These are phyloP conservation scores for Eragrostis nindensis DNA, from an alignment of 176 grass and related monocot genomes.

Conservation along the genomic window DNA sequence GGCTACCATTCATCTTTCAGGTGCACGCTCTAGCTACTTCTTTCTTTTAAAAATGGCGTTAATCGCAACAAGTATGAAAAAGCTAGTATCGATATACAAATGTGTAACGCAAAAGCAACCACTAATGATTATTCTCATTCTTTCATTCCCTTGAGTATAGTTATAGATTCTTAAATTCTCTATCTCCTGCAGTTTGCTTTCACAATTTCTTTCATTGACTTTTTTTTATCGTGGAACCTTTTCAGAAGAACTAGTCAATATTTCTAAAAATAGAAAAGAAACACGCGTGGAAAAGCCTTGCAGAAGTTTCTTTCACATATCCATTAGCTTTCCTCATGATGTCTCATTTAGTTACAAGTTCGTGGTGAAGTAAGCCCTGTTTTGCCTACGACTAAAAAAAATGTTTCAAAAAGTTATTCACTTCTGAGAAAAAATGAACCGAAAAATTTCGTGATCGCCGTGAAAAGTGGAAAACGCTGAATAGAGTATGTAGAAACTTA, in stretches of 20 bases:
- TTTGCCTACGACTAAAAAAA: conserved; percentile 32
- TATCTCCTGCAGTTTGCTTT: conserved; percentile 21
- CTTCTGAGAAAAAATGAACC: conserved; percentile 15
- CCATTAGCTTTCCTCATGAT: conserved; percentile 33
- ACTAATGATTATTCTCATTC: conserved; percentile 57
- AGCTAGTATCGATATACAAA: conserved; percentile 13
- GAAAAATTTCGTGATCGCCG: conserved; percentile 6
- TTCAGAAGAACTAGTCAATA: conserved; percentile 19
- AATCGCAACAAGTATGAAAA: conserved; percentile 1
- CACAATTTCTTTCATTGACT: conserved; percentile 28
- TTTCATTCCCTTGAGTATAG: conserved; percentile 32
- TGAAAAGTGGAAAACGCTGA: not conserved
- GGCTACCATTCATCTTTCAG: not conserved
- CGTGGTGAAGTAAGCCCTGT: conserved; percentile 4
- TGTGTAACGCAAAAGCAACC: conserved; percentile 39
- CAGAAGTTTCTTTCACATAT: conserved; percentile 22
- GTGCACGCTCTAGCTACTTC: conserved; percentile 15
- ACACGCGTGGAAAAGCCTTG: not conserved
- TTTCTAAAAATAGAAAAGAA: conserved; percentile 52
- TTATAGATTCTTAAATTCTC: conserved; percentile 52
- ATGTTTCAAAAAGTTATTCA: not conserved
- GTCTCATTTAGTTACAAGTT: conserved; percentile 25
- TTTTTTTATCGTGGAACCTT: conserved; percentile 39
- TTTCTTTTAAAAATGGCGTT: not conserved
- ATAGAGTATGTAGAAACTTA: conserved; percentile 47